These are phyloP conservation scores for Serendipita vermifera DNA, from an alignment of 768 basidiomycete genomes.

Conservation along the genomic window DNA sequence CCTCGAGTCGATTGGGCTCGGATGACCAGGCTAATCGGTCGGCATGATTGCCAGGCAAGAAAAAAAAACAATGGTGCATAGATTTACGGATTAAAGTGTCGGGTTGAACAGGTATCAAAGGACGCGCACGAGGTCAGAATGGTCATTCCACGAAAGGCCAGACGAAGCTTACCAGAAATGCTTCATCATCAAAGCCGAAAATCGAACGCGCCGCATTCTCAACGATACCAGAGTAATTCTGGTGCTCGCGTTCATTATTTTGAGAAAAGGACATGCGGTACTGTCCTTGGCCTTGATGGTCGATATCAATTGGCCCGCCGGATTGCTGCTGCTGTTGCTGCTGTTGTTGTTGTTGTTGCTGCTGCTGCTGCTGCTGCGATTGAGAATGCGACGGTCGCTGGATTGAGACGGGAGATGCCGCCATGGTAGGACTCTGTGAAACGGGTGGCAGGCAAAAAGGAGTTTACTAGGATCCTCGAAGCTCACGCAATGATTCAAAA, in stretches of 20 bases:
- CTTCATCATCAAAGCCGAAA: background rate
- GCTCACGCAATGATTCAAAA: constrained; percentile 5
- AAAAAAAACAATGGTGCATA: too few relatives aligned
- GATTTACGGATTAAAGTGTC: too few relatives aligned
- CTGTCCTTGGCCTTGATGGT: background rate
- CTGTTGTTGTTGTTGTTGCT: background rate
- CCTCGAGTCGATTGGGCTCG: constrained; percentile 3
- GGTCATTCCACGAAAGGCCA: background rate
- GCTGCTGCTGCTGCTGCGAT: background rate
- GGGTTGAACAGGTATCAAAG: too few relatives aligned
- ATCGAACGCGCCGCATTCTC: background rate
- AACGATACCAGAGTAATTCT: background rate
- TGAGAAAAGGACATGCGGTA: background rate
- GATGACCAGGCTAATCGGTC: background rate
- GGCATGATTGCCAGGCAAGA: too few relatives aligned
- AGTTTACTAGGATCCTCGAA: constrained; percentile 10
- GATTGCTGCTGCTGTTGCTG: background rate
- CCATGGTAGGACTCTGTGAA: constrained; percentile 9
- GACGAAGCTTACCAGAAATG: background rate
- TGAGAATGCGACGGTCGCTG: background rate
- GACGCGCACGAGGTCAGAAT: background rate
- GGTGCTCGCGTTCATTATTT: background rate
- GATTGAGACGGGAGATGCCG: background rate
- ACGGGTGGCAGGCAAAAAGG: constrained; percentile 10
- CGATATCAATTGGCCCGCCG: background rate